Conservation (phyloP, 1,284 basidiomycete species). For the Sporisorium reilianum region DNA sequence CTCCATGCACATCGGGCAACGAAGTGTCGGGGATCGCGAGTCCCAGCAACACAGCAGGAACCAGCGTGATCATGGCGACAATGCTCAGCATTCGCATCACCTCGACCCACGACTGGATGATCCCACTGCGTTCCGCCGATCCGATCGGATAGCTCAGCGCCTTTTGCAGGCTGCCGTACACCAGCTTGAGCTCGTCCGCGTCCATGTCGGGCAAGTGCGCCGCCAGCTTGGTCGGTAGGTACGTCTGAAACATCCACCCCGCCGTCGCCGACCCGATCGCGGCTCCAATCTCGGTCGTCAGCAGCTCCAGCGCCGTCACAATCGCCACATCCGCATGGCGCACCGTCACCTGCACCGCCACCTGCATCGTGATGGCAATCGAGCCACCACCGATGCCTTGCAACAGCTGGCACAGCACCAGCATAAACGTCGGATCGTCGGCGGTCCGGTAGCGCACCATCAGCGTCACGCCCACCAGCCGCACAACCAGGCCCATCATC, state of each 20-base stretch:
- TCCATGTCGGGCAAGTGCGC: conserved; percentile 71
- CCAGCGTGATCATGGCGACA: conserved; percentile 54
- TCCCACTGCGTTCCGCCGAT: conserved; percentile 58
- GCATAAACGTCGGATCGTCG: conserved; percentile 72
- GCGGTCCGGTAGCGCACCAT: conserved; percentile 74
- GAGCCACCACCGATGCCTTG: conserved; percentile 85
- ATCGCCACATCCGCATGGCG: conserved; percentile 81
- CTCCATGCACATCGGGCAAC: conserved; percentile 50
- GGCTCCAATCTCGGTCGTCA: conserved; percentile 83
- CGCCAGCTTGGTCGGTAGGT: conserved; percentile 76
- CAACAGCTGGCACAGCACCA: conserved; percentile 74
- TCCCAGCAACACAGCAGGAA: conserved; percentile 61
- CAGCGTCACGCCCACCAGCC: conserved; percentile 75
- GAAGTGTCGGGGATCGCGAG: conserved; percentile 57
- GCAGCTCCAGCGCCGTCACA: conserved; percentile 82
- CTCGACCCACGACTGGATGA: conserved; percentile 67
- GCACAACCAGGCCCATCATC: conserved; percentile 77
- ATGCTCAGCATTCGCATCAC: conserved; percentile 65
- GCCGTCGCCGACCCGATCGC: conserved; percentile 78
- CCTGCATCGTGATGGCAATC: conserved; percentile 78
- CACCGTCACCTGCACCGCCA: conserved; percentile 83
- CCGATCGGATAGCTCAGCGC: conserved; percentile 68
- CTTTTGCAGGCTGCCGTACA: conserved; percentile 65
- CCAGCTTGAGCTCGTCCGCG: conserved; percentile 52
- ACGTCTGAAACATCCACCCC: conserved; percentile 74